Evolutionary conservation across 1,284 basidiomycete species (phyloP), one percentile per base, ranked within the genome.

Genomic region (Sanghuangporus weigelae): DNA sequence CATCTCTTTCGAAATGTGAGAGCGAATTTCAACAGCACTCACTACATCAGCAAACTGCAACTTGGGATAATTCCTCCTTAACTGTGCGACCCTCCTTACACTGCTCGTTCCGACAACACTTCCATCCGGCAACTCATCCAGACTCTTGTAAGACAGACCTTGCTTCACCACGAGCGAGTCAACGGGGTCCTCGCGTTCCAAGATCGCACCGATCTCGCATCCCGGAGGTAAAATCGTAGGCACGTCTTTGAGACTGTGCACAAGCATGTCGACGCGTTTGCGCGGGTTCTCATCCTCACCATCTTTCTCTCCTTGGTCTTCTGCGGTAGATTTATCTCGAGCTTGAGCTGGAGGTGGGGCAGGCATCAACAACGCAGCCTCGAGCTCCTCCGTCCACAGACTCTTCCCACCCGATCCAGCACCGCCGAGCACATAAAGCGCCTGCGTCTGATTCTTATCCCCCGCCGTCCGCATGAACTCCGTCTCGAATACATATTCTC

Each of bases 371-470:
- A 98, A 79, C 26, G 90, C 87, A 21, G 90, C 89, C 74, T 98
- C 96, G 65, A 98, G 86, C 72, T 98, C 96, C 72, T 93, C 92
- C 36, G 96, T 98, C 96, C 96, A 98, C 16, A 98, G 78, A 0
- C 91, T 87, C 75, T 96, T 95, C 14, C 92, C 92, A 23, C 58
- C 63, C 38, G 61, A 48, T 8, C n/a, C 56, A 40, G 56, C 46
- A 7, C 53, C 60, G 66, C 88, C 90, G n/a, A 92, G 76, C 21
- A 90, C 78, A 73, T 91, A 92, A 16, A 93, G 78, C 5, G 92
- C 88, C 67, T 90, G 86, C 0, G 85, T 88, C 74, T 95, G 89
- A 72, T 98, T 96, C 69, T 91, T 89, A 77, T 99, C 97, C 8
- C 96, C 96, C 7, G 87, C 87, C 1, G 94, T 97, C 42, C 89